A percentile compares a stretch with the other conserved stretches of the same genome.
Evolutionary conservation across 495 filamentous ascomycete genomes (phyloP).

Genomic region (Podospora pseudoanserina): DNA sequence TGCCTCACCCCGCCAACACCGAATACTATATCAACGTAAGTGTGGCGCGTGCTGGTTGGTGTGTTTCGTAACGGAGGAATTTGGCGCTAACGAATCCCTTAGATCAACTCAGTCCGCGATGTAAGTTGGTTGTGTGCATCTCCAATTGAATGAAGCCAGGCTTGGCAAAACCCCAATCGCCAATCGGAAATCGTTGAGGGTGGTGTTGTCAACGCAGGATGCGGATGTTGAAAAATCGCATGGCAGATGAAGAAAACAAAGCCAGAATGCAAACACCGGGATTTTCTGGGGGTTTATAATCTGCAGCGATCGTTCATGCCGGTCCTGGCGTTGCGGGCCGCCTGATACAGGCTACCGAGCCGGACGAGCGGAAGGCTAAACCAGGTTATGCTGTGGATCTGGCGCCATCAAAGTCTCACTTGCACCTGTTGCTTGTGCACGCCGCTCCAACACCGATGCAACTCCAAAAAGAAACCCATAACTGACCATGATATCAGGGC

Average conservation of each 20-base stretch:
- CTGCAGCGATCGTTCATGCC: slow-evolving; percentile 6
- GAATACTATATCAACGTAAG: slow-evolving; percentile 94
- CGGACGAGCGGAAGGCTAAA: slow-evolving; percentile 58
- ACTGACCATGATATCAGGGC: slow-evolving; percentile 56
- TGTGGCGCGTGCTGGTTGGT: slow-evolving; percentile 55
- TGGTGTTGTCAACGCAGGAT: slow-evolving; percentile 2
- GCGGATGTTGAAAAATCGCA: slow-evolving; percentile 4
- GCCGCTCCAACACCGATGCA: slow-evolving; percentile 1
- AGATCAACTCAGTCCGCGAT: slow-evolving; percentile 40
- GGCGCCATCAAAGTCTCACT: slow-evolving; percentile 1
- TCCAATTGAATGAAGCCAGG: slow-evolving; percentile 17
- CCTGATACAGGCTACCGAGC: slow-evolving; percentile 24
- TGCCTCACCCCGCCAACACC: slow-evolving; percentile 85
- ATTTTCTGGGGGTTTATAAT: slow-evolving; percentile 20
- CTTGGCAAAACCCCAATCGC: slow-evolving; percentile 17
- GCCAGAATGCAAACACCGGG: slow-evolving; percentile 5
- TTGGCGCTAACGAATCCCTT: slow-evolving; percentile 23
- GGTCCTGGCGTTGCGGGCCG: slow-evolving; percentile 18
- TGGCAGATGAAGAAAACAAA: slow-evolving; percentile 8
- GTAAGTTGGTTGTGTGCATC: slow-evolving; percentile 28
- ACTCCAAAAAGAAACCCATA: slow-evolving; percentile 10
- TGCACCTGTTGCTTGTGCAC: neutral
- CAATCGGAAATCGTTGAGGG: slow-evolving; percentile 16
- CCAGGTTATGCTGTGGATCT: slow-evolving; percentile 33
- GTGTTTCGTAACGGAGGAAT: slow-evolving; percentile 79